Evolutionary conservation across 495 filamentous ascomycete genomes (phyloP).

Genomic region (Lasiosphaeriaceae sp.): DNA sequence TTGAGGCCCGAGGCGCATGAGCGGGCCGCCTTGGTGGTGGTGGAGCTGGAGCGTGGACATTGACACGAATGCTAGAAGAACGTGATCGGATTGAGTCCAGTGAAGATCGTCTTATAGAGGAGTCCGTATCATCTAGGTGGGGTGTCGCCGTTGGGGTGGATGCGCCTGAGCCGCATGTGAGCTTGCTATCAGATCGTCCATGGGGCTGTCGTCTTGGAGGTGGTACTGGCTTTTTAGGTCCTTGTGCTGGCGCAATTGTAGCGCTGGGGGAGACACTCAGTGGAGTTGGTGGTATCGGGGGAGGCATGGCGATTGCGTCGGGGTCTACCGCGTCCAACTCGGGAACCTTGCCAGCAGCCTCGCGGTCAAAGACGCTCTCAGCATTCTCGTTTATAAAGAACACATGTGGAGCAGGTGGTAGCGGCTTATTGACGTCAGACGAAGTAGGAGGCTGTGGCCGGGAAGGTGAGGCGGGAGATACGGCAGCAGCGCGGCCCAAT

Average conservation of each 20-base stretch:
- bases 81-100: slow-evolving; percentile 40
- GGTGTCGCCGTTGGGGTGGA: slow-evolving; percentile 13
- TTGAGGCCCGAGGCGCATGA: slow-evolving; percentile 27
- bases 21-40: slow-evolving; percentile 41
- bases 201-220: slow-evolving; percentile 47
- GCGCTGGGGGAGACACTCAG: slow-evolving; percentile 29
- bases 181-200: slow-evolving; percentile 35
- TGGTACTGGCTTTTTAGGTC: slow-evolving; percentile 39
- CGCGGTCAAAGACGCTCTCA: slow-evolving; percentile 41
- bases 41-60: slow-evolving; percentile 35
- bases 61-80: slow-evolving; percentile 36
- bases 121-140: slow-evolving; percentile 28
- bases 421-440: slow-evolving; percentile 49
- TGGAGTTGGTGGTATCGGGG: slow-evolving; percentile 28
- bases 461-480: slow-evolving; percentile 6
- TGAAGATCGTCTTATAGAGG: slow-evolving; percentile 36
- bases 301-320: slow-evolving; percentile 23
- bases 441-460: slow-evolving; percentile 13
- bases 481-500: background rate
- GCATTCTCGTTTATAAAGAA: slow-evolving; percentile 36
- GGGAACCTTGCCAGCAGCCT: slow-evolving; percentile 43
- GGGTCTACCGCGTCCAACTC: slow-evolving; percentile 26
- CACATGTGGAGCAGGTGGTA: slow-evolving; percentile 39
- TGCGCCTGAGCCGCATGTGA: slow-evolving; percentile 14
- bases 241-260: slow-evolving; percentile 7